Evolutionary conservation across 768 basidiomycete species (phyloP).

Genomic region (Austroboletus eburneus): DNA sequence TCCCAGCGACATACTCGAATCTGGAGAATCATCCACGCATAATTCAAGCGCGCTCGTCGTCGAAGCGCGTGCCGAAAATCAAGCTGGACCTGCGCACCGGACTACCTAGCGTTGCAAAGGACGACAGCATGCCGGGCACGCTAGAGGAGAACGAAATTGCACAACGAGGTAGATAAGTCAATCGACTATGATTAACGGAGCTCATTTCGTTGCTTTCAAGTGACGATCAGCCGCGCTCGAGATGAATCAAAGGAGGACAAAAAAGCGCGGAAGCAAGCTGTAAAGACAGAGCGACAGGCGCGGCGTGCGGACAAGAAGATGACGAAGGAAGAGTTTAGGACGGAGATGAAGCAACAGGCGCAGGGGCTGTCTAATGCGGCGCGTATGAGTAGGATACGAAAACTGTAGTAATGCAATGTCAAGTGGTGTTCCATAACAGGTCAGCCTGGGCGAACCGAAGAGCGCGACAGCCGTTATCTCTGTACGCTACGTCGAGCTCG

Average conservation of each 20-base stretch:
- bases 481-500: neutral
- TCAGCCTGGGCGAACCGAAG: constrained; percentile 13
- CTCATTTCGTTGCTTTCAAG: constrained; percentile 8
- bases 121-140: constrained; percentile 14
- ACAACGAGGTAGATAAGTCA: constrained; percentile 21
- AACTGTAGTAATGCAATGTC: constrained; percentile 19
- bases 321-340: constrained; percentile 57
- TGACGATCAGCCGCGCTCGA: constrained; percentile 63
- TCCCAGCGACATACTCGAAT: constrained; percentile 89
- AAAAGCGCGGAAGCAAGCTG: constrained; percentile 63
- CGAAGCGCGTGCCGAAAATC: constrained; percentile 57
- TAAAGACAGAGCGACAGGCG: constrained; percentile 61
- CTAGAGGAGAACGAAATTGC: constrained; percentile 28
- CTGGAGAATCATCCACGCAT: constrained; percentile 94
- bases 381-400: constrained; percentile 21
- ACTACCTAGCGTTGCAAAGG: constrained; percentile 50
- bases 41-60: constrained; percentile 65
- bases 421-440: no score
- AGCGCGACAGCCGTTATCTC: constrained; percentile 1
- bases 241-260: constrained; percentile 76
- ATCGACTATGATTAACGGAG: neutral
- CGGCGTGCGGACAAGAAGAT: constrained; percentile 67
- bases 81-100: constrained; percentile 73
- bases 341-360: constrained; percentile 61
- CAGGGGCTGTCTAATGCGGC: constrained; percentile 44